Conservation (phyloP, 768 basidiomycete genomes). For the Boletus rex-veris region DNA sequence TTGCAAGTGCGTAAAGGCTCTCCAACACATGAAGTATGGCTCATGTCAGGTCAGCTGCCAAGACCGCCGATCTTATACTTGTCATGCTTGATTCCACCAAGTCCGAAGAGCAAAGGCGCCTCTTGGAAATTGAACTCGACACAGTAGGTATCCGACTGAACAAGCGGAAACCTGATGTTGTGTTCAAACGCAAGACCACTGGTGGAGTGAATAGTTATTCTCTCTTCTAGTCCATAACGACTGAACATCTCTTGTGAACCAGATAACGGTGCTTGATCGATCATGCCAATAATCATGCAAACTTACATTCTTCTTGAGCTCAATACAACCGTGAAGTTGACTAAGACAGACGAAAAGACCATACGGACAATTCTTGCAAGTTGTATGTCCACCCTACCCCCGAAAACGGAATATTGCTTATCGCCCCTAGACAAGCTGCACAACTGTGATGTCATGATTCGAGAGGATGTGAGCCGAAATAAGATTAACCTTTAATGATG, state of each 20-base stretch:
- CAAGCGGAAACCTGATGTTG: constrained; percentile 85
- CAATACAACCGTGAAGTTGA: constrained; percentile 90
- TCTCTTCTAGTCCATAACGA: background rate
- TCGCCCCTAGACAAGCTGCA: constrained; percentile 68
- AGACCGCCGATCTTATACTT: constrained; percentile 91
- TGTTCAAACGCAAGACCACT: constrained; percentile 90
- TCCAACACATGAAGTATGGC: background rate
- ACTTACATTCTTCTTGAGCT: constrained; percentile 40
- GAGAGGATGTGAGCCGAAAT: constrained; percentile 74
- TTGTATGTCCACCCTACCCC: constrained; percentile 45
- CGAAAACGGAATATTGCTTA: constrained; percentile 7
- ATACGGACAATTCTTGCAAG: constrained; percentile 89
- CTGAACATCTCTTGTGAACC: background rate
- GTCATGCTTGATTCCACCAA: constrained; percentile 94
- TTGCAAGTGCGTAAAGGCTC: constrained; percentile 57
- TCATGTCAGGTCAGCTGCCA: constrained; percentile 50
- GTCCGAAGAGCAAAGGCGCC: constrained; percentile 82
- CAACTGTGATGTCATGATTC: constrained; percentile 97
- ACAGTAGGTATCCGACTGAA: constrained; percentile 96
- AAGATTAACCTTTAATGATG: constrained; percentile 2
- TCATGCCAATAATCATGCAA: background rate
- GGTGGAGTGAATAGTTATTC: constrained; percentile 65
- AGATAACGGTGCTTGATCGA: constrained; percentile 64
- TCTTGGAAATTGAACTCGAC: constrained; percentile 91
- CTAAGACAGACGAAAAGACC: constrained; percentile 92